Evolutionary conservation across 768 basidiomycete species (phyloP).

Genomic region (Leccinum variicolor): DNA sequence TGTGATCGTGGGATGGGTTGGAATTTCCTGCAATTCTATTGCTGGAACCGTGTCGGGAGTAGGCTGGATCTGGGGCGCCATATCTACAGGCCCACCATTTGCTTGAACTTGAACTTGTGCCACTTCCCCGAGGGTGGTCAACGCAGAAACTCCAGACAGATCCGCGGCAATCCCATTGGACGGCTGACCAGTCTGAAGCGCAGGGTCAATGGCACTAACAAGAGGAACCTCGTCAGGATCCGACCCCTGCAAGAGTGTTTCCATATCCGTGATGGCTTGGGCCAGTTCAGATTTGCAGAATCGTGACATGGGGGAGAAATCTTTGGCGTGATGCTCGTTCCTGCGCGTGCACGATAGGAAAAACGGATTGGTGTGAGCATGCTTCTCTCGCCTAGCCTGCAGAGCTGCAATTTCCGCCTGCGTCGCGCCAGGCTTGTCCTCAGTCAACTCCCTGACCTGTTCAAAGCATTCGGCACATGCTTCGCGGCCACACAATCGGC

Average conservation of each 20-base stretch:
- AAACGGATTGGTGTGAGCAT: slow-evolving; percentile 65
- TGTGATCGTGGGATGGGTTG: slow-evolving; percentile 43
- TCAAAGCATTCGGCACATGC: slow-evolving; percentile 82
- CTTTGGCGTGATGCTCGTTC: slow-evolving; percentile 61
- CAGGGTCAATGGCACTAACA: slow-evolving; percentile 29
- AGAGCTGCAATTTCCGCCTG: slow-evolving; percentile 48
- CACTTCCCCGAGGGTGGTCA: slow-evolving; percentile 11
- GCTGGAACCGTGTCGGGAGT: slow-evolving; percentile 3
- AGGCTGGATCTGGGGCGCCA: slow-evolving; percentile 5
- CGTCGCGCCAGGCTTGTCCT: slow-evolving; percentile 45
- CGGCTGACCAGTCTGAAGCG: slow-evolving; percentile 19
- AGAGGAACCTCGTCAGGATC: slow-evolving; percentile 26
- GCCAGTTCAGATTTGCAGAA: slow-evolving; percentile 65
- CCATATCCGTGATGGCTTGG: slow-evolving; percentile 68
- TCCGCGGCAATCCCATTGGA: slow-evolving; percentile 13
- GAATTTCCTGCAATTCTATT: slow-evolving; percentile 34
- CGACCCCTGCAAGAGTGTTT: slow-evolving; percentile 40
- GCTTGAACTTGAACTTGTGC: neutral
- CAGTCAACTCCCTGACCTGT: slow-evolving; percentile 62
- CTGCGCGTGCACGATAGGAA: slow-evolving; percentile 70
- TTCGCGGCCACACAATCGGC: slow-evolving; percentile 86
- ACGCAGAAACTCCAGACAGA: neutral
- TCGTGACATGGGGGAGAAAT: slow-evolving; percentile 80
- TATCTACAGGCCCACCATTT: slow-evolving; percentile 4
- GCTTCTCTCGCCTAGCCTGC: slow-evolving; percentile 53